phyloP scores from a whole-genome alignment of 306 rosid genomes.

The Senna tora region DNA sequence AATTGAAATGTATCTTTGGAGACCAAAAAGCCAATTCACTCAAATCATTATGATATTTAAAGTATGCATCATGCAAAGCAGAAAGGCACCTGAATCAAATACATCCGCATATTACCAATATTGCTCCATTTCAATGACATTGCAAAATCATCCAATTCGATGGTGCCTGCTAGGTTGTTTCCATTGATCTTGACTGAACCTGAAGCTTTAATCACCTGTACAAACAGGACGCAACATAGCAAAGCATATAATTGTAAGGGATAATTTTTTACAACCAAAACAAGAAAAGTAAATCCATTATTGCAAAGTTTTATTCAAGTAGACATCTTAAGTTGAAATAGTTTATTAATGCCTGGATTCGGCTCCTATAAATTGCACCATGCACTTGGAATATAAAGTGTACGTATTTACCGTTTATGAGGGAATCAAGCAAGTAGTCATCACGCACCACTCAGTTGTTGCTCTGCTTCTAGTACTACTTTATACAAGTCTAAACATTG shows the following conservation, averaged over 20 bases:
- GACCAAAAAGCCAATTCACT: not conserved
- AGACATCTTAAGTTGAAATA: not conserved
- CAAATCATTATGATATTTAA: not conserved
- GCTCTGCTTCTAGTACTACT: not conserved
- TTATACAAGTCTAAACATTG: not conserved
- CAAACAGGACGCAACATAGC: slow-evolving; percentile 27
- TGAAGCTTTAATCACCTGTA: slow-evolving; percentile 67
- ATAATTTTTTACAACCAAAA: slow-evolving; percentile 2
- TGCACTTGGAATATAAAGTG: not conserved
- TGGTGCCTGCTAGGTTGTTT: slow-evolving; percentile 71
- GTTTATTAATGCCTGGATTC: not conserved
- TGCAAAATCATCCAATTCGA: slow-evolving; percentile 60
- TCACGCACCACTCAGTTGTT: not conserved
- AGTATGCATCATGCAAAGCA: not conserved
- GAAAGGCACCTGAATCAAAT: slow-evolving; percentile 72
- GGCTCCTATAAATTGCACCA: not conserved
- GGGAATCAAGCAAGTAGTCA: not conserved
- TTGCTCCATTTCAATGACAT: slow-evolving; percentile 92
- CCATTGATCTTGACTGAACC: slow-evolving; percentile 63
- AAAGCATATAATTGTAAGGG: slow-evolving; percentile 18
- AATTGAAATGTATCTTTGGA: not conserved
- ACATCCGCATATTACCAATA: slow-evolving; percentile 73
- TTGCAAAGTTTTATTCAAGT: not conserved
- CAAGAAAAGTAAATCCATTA: not conserved
- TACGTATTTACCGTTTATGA: not conserved